phyloP scores from a whole-genome alignment of 371 early-diverging fungal genomes.

The Thermomucor indicae-seudaticae region DNA sequence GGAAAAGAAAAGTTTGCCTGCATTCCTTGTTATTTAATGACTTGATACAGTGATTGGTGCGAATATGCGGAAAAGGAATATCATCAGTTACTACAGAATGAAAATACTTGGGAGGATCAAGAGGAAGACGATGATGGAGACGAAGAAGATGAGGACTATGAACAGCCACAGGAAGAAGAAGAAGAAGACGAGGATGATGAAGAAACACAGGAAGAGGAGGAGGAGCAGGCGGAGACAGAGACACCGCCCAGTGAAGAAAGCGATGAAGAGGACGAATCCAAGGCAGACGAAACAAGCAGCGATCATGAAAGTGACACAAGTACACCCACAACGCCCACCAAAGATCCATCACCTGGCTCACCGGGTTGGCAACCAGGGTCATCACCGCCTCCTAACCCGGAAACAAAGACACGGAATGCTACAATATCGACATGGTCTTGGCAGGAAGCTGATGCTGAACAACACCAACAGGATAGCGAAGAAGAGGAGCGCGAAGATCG shows the following conservation, averaged over 20 bases:
- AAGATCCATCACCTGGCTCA: constrained; percentile 4
- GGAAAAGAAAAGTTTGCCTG: neutral
- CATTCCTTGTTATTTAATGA: neutral
- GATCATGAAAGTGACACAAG: constrained; percentile 17
- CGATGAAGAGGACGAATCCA: neutral
- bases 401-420: neutral
- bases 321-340: constrained; percentile 13
- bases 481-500: constrained; percentile 13
- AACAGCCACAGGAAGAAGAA: no score
- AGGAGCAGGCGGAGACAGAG: neutral
- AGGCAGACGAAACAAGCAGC: constrained; percentile 1
- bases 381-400: neutral
- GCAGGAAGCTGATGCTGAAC: constrained; percentile 6
- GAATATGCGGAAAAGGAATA: constrained; percentile 39
- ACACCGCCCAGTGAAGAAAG: neutral
- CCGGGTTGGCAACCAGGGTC: neutral
- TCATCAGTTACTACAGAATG: constrained; percentile 21
- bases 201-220: constrained; percentile 7
- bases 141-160: constrained; percentile 8
- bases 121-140: constrained; percentile 10
- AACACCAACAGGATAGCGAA: constrained; percentile 5
- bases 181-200: constrained; percentile 14
- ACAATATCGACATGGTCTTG: constrained; percentile 1
- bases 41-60: constrained; percentile 26
- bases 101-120: constrained; percentile 23